phyloP scores from a whole-genome alignment of 441 rosid species.

The Croton setiger region DNA sequence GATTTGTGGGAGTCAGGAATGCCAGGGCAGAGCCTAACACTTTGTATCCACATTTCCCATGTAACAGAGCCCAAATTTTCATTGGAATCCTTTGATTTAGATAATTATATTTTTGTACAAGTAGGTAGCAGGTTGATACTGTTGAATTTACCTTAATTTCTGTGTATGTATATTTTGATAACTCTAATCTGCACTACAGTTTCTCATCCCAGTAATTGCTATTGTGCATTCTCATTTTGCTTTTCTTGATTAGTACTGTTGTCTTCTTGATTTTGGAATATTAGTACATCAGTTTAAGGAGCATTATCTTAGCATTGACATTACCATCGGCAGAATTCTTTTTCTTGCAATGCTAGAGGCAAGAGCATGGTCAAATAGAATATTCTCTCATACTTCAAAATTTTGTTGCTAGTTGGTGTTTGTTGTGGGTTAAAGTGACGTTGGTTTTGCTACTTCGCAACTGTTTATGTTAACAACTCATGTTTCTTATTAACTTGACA shows the following conservation, averaged over 20 bases:
- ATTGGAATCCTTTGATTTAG: background rate
- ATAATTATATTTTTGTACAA: conserved; percentile 1
- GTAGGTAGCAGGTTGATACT: background rate
- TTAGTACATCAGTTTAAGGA: background rate
- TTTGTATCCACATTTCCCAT: background rate
- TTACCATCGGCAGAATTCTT: no score
- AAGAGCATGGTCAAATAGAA: background rate
- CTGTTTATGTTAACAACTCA: background rate
- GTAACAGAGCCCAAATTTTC: background rate
- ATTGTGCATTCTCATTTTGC: no score
- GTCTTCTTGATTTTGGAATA: background rate
- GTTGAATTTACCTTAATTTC: background rate
- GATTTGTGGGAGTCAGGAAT: conserved; percentile 6
- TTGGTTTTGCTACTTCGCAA: background rate
- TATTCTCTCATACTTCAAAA: background rate
- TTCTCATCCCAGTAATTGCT: background rate
- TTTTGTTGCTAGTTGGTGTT: background rate
- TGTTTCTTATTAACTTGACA: conserved; percentile 4
- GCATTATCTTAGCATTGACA: background rate
- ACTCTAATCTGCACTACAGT: background rate
- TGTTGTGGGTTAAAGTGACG: background rate
- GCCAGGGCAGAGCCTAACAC: background rate
- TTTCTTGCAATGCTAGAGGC: background rate
- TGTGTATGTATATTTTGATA: background rate
- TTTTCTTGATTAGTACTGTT: background rate